These are phyloP conservation scores for Lichtheimia hyalospora DNA, from an alignment of 371 early-diverging fungal genomes.

Conservation along the genomic window DNA sequence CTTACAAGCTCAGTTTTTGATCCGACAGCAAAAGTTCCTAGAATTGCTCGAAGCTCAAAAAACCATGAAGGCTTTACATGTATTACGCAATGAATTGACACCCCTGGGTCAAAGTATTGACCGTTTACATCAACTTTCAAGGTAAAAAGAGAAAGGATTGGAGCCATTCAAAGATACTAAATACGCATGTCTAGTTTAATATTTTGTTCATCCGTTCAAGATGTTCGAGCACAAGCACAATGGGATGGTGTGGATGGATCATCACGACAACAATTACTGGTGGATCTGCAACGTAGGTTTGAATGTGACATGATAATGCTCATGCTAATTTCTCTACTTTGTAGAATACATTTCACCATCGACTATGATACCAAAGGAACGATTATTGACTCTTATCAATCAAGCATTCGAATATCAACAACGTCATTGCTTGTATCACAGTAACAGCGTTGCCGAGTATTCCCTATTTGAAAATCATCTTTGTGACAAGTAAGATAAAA, in stretches of 20 bases:
- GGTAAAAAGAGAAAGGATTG: conserved; percentile 12
- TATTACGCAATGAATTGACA: conserved; percentile 74
- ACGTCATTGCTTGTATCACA: conserved; percentile 83
- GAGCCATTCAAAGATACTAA: background rate
- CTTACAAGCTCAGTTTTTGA: conserved; percentile 58
- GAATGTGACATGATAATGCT: background rate
- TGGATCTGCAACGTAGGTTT: conserved; percentile 63
- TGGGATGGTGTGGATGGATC: conserved; percentile 82
- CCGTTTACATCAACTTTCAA: conserved; percentile 51
- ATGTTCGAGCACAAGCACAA: conserved; percentile 58
- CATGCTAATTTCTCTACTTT: background rate
- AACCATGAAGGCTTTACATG: conserved; percentile 63
- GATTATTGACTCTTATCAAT: conserved; percentile 77
- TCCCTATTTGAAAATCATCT: conserved; percentile 76
- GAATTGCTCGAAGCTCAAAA: conserved; percentile 70
- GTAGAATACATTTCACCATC: conserved; percentile 76
- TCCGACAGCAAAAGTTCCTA: conserved; percentile 81
- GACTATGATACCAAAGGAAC: conserved; percentile 83
- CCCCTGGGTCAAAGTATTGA: conserved; percentile 64
- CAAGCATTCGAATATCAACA: conserved; percentile 83
- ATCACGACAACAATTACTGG: conserved; percentile 68
- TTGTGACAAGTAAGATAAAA: conserved; percentile 64
- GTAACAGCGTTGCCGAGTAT: conserved; percentile 52
- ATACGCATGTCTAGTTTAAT: conserved; percentile 43
- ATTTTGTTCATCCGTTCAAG: conserved; percentile 64